Evolutionary conservation across 2,329 filamentous ascomycete species (phyloP).

Genomic region (Colletotrichum sp.): DNA sequence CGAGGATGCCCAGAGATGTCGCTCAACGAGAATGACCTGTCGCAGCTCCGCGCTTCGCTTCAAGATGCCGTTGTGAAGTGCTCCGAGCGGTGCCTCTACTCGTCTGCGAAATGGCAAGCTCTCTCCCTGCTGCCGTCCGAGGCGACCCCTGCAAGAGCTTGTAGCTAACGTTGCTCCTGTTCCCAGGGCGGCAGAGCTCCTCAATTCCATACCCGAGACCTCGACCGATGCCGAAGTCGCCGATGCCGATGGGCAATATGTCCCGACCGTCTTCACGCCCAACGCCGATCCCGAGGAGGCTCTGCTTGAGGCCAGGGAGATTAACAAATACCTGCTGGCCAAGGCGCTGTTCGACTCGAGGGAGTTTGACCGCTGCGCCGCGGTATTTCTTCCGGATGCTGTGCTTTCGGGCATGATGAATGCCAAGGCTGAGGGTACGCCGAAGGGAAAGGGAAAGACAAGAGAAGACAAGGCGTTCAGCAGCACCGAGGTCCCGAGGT

Average conservation of each 20-base stretch:
- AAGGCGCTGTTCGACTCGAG: conserved; percentile 95
- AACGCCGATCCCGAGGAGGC: conserved; percentile 76
- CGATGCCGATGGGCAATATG: conserved; percentile 38
- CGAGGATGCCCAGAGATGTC: conserved; percentile 44
- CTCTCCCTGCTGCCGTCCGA: not conserved
- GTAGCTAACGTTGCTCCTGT: conserved; percentile 12
- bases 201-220: conserved; percentile 77
- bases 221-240: conserved; percentile 58
- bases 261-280: conserved; percentile 53
- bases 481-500: conserved; percentile 46
- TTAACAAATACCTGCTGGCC: conserved; percentile 84
- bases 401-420: conserved; percentile 70
- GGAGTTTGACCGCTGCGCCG: conserved; percentile 92
- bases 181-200: conserved; percentile 87
- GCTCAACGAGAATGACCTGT: conserved; percentile 59
- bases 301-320: conserved; percentile 76
- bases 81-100: conserved; percentile 93
- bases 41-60: conserved; percentile 74
- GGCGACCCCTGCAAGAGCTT: not conserved
- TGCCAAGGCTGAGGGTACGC: conserved; percentile 46
- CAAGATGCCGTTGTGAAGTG: conserved; percentile 89
- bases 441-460: conserved; percentile 68
- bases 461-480: conserved; percentile 23
- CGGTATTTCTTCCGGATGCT: conserved; percentile 85
- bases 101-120: conserved; percentile 90